These are phyloP conservation scores for Colletotrichum higginsianum DNA, from an alignment of 2,329 filamentous ascomycete genomes.

Conservation along the genomic window DNA sequence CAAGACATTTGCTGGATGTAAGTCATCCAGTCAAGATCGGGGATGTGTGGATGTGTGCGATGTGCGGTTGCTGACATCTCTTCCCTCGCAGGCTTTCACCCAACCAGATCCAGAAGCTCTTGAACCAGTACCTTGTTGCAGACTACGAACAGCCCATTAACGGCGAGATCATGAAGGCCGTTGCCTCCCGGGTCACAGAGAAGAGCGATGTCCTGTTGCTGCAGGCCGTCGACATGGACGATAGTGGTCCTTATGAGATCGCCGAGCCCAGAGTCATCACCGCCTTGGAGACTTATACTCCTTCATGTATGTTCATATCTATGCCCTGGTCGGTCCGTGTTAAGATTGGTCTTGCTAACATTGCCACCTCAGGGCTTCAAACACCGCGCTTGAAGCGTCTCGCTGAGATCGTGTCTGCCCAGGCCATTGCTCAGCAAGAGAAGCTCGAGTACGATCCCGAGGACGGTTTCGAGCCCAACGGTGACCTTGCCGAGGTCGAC, in stretches of 20 bases:
- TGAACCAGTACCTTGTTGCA: conserved; percentile 98
- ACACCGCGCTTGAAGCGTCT: conserved; percentile 94
- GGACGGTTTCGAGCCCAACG: conserved; percentile 64
- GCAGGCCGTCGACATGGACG: conserved; percentile 98
- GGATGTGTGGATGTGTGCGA: not conserved
- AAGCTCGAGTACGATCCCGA: conserved; percentile 75
- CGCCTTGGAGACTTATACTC: conserved; percentile 96
- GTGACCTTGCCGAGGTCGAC: conserved; percentile 66
- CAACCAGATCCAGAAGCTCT: conserved; percentile 98
- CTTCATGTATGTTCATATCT: conserved; percentile 81
- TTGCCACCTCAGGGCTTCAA: conserved; percentile 80
- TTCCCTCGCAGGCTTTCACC: conserved; percentile 81
- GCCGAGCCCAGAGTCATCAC: conserved; percentile 97
- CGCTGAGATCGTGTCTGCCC: conserved; percentile 97
- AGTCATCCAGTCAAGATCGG: conserved; percentile 58
- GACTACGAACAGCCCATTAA: conserved; percentile 99
- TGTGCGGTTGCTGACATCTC: not conserved
- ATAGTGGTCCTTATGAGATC: conserved; percentile 98
- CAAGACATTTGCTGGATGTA: conserved; percentile 99
- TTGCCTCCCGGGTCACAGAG: conserved; percentile 95
- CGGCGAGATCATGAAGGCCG: conserved; percentile 99
- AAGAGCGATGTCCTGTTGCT: conserved; percentile 97
- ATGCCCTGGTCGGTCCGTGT: not conserved
- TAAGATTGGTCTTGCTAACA: conserved; percentile 50
- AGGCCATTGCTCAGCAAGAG: conserved; percentile 96